Conservation (phyloP, 176 grass and related monocot genomes). For the Hordeum vulgare region DNA sequence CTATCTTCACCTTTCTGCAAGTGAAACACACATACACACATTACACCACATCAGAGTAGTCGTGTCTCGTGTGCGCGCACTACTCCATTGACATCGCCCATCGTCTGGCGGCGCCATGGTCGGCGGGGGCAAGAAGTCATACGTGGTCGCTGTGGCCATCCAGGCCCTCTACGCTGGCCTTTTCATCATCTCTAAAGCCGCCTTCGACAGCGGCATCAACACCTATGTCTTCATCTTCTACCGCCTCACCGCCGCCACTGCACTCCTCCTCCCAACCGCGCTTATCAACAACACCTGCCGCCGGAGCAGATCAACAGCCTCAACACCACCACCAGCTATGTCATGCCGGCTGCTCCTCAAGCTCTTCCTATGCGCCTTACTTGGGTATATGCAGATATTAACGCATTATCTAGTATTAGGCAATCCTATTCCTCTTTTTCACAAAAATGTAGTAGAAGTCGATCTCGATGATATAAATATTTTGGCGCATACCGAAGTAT, state of each 20-base stretch:
- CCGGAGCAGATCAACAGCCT: not conserved
- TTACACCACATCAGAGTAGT: too few relatives aligned
- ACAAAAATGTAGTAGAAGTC: too few relatives aligned
- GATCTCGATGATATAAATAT: too few relatives aligned
- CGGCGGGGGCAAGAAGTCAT: constrained; percentile 16
- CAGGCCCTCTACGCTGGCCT: constrained; percentile 32
- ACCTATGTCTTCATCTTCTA: constrained; percentile 54
- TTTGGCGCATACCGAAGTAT: too few relatives aligned
- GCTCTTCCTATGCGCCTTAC: constrained; percentile 43
- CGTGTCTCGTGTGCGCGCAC: too few relatives aligned
- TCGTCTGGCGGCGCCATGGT: not conserved
- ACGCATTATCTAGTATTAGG: too few relatives aligned
- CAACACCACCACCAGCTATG: not conserved
- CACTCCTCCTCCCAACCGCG: not conserved
- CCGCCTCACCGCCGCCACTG: constrained; percentile 30
- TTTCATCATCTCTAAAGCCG: constrained; percentile 38
- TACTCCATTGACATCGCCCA: too few relatives aligned
- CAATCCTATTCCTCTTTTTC: too few relatives aligned
- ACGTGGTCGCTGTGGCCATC: constrained; percentile 26
- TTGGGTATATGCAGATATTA: constrained; percentile 19
- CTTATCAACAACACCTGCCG: not conserved
- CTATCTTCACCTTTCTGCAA: too few relatives aligned
- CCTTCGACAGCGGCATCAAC: constrained; percentile 37
- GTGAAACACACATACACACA: too few relatives aligned
- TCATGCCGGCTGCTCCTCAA: constrained; percentile 19